Conservation (phyloP, 352 stramenopile species). For the Pythium oligandrum region DNA sequence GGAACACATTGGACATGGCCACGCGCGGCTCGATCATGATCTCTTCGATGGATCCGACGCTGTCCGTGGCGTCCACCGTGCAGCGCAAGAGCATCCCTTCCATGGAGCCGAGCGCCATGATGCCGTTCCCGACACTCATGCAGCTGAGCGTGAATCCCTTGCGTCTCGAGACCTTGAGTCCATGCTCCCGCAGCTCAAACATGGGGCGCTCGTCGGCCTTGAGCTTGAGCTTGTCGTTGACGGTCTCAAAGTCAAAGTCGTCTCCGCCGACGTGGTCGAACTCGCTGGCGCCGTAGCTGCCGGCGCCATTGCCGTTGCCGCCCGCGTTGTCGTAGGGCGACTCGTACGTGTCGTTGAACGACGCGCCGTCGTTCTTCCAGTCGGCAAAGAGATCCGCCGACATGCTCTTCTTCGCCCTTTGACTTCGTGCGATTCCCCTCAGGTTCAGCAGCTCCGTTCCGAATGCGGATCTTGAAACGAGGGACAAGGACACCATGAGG, state of each 20-base stretch:
- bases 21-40: slow-evolving; percentile 88
- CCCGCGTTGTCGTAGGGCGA: slow-evolving; percentile 14
- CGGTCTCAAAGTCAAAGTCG: slow-evolving; percentile 78
- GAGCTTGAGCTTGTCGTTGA: slow-evolving; percentile 36
- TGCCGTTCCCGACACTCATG: slow-evolving; percentile 74
- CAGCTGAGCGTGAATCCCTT: slow-evolving; percentile 83
- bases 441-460: neutral
- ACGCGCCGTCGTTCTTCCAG: slow-evolving; percentile 68
- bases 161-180: slow-evolving; percentile 76
- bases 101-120: slow-evolving; percentile 79
- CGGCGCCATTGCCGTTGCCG: slow-evolving; percentile 7
- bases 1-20: slow-evolving; percentile 73
- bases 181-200: slow-evolving; percentile 85
- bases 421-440: neutral
- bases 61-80: slow-evolving; percentile 75
- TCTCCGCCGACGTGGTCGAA: slow-evolving; percentile 33
- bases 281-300: slow-evolving; percentile 16
- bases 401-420: slow-evolving; percentile 34
- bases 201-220: slow-evolving; percentile 77
- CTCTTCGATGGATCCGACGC: slow-evolving; percentile 64
- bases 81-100: slow-evolving; percentile 80
- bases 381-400: slow-evolving; percentile 87
- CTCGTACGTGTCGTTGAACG: slow-evolving; percentile 10
- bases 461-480: slow-evolving; percentile 2
- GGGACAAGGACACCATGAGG: slow-evolving; percentile 6